Evolutionary conservation across 1,284 basidiomycete species (phyloP), one percentile per base, ranked within the genome.

Genomic region (Cerioporus squamosus): DNA sequence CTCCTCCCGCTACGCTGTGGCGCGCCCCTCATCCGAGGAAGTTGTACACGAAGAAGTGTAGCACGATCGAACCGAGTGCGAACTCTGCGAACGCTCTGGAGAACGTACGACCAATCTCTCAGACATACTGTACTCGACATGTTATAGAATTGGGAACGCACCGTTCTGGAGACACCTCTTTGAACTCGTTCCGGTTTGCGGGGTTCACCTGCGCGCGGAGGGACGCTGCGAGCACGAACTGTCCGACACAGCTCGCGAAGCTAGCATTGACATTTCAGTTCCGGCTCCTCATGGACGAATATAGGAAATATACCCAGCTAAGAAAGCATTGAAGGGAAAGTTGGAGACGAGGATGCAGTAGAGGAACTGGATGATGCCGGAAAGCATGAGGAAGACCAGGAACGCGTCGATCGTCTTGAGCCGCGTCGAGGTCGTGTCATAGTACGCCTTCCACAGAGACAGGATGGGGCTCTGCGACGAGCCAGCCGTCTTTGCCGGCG

Each of bases 21-120:
- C 24, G 31, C 39, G 18, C n/a, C 55, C 40, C 59, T 79, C 75
- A 93, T 66, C 93, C 93, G 8, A 94, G 82, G 83, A 98, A 99
- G 78, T 98, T 98, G 84, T 91, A 98, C 55, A 97, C 95, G 73
- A 99, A 99, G 80, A 98, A 97, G 77, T 99, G 97, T 51, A 99
- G 81, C 44, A 98, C 87, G 61, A 99, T 88, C 1, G 95, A 97
- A 17, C 95, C 96, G 51, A 97, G 78, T 29, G 93, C 90, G 70
- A 98, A 99, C 73, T 99, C 97, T 44, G 93, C 95, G 70, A 99
- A 99, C 24, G 95, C 95, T 69, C 95, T 97, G 74, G 20, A 17
- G 47, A 15, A 20, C 3, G 18, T 36, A n/a, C 14, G 23, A 24
- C 18, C 15, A 20, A 17, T 7, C n/a, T 29, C 42, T 43, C 40